Evolutionary conservation across 83 land plant species (phyloP).

Genomic region (Diphasiastrum complanatum): DNA sequence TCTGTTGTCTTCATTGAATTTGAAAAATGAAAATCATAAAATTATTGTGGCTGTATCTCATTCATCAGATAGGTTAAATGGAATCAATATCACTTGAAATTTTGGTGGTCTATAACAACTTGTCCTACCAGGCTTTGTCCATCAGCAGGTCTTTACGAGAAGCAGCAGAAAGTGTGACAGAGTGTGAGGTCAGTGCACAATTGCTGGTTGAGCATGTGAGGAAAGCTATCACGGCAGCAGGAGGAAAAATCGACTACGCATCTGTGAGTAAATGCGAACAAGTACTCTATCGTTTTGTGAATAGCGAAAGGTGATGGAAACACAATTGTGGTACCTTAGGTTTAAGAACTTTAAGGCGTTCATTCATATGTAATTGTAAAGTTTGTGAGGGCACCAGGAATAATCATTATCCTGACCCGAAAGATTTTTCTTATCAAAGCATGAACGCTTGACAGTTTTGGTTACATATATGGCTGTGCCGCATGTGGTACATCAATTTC

Average conservation of each 20-base stretch:
- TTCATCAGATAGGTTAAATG: no score
- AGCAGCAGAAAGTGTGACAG: constrained; percentile 46
- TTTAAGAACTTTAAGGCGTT: no score
- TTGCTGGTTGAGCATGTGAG: constrained; percentile 33
- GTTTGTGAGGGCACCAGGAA: no score
- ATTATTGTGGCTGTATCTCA: no score
- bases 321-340: no score
- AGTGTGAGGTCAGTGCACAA: constrained; percentile 41
- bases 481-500: no score
- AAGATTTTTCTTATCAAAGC: no score
- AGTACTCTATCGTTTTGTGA: background rate
- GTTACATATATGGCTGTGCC: no score
- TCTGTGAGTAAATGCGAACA: constrained; percentile 43
- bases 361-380: no score
- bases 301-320: background rate
- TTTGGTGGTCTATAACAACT: background rate
- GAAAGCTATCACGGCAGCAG: constrained; percentile 45
- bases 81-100: background rate
- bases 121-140: constrained; percentile 56
- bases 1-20: no score
- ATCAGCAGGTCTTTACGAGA: constrained; percentile 48
- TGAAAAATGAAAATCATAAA: no score
- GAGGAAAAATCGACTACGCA: constrained; percentile 78
- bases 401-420: background rate
- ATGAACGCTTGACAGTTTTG: no score